Evolutionary conservation across 1,284 basidiomycete genomes (phyloP), one percentile per base, ranked within the genome.

Genomic region (Ganoderma lingzhi): DNA sequence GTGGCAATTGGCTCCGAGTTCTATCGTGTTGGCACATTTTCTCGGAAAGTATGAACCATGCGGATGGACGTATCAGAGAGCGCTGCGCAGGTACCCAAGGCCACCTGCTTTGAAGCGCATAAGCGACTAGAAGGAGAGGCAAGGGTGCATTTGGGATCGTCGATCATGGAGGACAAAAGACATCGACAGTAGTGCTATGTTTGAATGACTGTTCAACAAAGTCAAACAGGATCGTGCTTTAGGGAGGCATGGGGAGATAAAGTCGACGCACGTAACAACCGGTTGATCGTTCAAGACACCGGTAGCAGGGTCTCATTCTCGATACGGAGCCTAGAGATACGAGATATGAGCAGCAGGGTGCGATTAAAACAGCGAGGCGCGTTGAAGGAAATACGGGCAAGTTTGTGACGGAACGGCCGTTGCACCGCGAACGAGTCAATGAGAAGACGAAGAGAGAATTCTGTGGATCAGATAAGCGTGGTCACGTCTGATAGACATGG

Each of bases 381-480:
- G 37, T 23, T 5, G 35, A 39, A 39, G 23, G 44, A n/a, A 37
- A 61, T 39, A 41, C 39, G 59, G 59, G n/a, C 32, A n/a, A 30
- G 37, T 30, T 15, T 23, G n/a, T 61, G 59, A 42, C 39, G 59
- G 23, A 61, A 42, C 12, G n/a, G 53, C 10, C 53, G 17, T 51
- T 32, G 23, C 4, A 51, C 53, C 28, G 53, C 53, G 45, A 28
- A 56, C 55, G 66, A 51, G 48, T 51, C 23, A 51, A 51, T 51
- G 48, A 60, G 45, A 58, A 44, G 23, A 53, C 41, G 23, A n/a
- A 55, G 60, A 32, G 56, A 30, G 19, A 9, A 17, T 63, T n/a
- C 37, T 39, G 30, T 67, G 69, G 44, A 71, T 73, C 72, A 41
- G 70, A 73, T 70, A 71, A 68, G 68, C 68, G 62, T 65, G 70